Percentiles rank a stretch among this genome's conserved stretches.
Evolutionary conservation across 495 filamentous ascomycete genomes (phyloP).

Genomic region (Aspergillus leporis): DNA sequence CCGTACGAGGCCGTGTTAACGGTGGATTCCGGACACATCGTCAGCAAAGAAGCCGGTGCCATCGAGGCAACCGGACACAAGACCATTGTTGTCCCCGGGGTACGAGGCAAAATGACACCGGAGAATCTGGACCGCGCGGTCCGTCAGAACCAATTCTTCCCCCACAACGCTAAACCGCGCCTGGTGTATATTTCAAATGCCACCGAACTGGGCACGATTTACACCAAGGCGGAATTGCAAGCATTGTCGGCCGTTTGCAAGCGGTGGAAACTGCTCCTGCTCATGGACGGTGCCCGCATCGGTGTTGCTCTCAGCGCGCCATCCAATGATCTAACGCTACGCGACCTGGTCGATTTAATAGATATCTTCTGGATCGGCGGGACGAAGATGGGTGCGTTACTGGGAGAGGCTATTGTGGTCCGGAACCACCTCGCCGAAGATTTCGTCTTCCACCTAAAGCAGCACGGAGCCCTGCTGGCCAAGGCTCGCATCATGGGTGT

Average conservation of each 20-base stretch:
- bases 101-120: slow-evolving; percentile 43
- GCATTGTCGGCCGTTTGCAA: slow-evolving; percentile 36
- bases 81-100: slow-evolving; percentile 39
- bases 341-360: slow-evolving; percentile 38
- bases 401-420: slow-evolving; percentile 47
- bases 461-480: slow-evolving; percentile 45
- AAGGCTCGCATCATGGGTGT: slow-evolving; percentile 44
- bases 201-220: slow-evolving; percentile 44
- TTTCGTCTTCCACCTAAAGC: slow-evolving; percentile 47
- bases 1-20: slow-evolving; percentile 47
- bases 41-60: slow-evolving; percentile 45
- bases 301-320: slow-evolving; percentile 39
- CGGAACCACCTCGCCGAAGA: slow-evolving; percentile 36
- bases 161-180: slow-evolving; percentile 46
- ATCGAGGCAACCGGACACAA: slow-evolving; percentile 50
- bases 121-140: slow-evolving; percentile 36
- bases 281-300: slow-evolving; percentile 44
- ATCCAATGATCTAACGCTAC: slow-evolving; percentile 34
- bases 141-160: slow-evolving; percentile 42
- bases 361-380: slow-evolving; percentile 52
- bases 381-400: slow-evolving; percentile 44
- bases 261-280: slow-evolving; percentile 33
- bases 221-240: slow-evolving; percentile 36
- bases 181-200: slow-evolving; percentile 48
- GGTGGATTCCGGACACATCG: slow-evolving; percentile 43